phyloP scores from a whole-genome alignment of 306 rosid species.

The Corylus heterophylla region DNA sequence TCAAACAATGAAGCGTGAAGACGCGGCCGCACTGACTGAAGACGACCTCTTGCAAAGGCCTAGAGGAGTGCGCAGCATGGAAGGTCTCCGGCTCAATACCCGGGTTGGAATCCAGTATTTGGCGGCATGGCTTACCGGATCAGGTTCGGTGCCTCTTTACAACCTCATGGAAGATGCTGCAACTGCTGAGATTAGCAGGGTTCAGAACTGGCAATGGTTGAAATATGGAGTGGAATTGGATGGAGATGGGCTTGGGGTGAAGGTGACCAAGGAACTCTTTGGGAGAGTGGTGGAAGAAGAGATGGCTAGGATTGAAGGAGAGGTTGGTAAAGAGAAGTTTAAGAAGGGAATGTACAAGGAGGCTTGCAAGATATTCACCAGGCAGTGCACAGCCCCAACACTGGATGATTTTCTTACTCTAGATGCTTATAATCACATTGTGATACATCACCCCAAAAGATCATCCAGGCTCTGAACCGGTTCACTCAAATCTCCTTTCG shows the following conservation, averaged over 20 bases:
- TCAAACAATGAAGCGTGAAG: constrained; percentile 46
- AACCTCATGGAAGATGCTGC: constrained; percentile 99
- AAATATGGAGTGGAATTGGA: constrained; percentile 74
- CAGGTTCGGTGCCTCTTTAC: constrained; percentile 87
- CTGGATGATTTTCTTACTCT: constrained; percentile 87
- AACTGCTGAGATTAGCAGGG: constrained; percentile 94
- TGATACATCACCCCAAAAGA: constrained; percentile 53
- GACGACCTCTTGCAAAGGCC: constrained; percentile 78
- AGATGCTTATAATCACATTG: constrained; percentile 67
- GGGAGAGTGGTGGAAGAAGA: constrained; percentile 88
- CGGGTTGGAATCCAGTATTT: constrained; percentile 89
- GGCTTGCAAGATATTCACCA: constrained; percentile 66
- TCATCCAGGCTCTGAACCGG: constrained; percentile 44
- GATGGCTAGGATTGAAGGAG: constrained; percentile 73
- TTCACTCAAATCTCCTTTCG: not conserved
- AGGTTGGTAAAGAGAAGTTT: constrained; percentile 77
- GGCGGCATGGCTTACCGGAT: constrained; percentile 88
- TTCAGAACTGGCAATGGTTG: constrained; percentile 97
- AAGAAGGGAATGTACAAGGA: constrained; percentile 67
- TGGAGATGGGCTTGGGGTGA: constrained; percentile 76
- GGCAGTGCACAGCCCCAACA: constrained; percentile 69
- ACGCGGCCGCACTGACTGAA: constrained; percentile 55
- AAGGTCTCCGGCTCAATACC: constrained; percentile 80
- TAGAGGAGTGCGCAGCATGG: constrained; percentile 63
- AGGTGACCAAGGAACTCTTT: constrained; percentile 64